phyloP scores from a whole-genome alignment of 2,329 filamentous ascomycete species.

The Delphinella strobiligena region DNA sequence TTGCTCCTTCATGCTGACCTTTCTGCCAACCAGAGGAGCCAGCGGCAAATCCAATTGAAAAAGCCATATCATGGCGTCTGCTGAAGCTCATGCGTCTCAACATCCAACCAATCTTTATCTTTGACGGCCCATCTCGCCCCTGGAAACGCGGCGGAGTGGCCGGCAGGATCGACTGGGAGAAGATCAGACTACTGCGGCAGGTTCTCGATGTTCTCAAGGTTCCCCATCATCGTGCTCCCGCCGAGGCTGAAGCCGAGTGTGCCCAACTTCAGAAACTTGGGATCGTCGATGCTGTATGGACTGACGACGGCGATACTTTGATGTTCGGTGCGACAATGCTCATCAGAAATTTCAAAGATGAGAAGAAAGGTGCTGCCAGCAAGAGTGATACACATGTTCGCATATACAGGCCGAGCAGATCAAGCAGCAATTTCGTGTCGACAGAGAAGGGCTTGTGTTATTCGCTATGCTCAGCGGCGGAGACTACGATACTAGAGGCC shows the following conservation, averaged over 20 bases:
- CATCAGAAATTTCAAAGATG: constrained; percentile 20
- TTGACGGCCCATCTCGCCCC: constrained; percentile 38
- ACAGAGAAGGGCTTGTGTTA: constrained; percentile 25
- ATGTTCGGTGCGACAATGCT: constrained; percentile 36
- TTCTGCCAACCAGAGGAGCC: no score
- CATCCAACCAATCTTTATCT: constrained; percentile 42
- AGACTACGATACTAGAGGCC: constrained; percentile 27
- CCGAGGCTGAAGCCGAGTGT: constrained; percentile 38
- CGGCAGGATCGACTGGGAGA: constrained; percentile 22
- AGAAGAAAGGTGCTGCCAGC: constrained; percentile 14
- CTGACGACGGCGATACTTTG: constrained; percentile 34
- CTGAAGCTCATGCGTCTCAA: constrained; percentile 36
- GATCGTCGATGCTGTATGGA: constrained; percentile 38
- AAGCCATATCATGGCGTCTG: constrained; percentile 29
- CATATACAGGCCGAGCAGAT: constrained; percentile 22
- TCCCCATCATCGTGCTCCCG: constrained; percentile 32
- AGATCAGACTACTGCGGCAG: constrained; percentile 23
- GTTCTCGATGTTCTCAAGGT: constrained; percentile 27
- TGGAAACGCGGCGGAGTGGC: constrained; percentile 22
- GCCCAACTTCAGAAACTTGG: constrained; percentile 30
- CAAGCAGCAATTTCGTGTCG: constrained; percentile 17
- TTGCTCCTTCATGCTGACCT: no score
- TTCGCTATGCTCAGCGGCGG: constrained; percentile 31
- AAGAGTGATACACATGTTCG: constrained; percentile 17
- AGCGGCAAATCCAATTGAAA: constrained; percentile 30